Percentiles rank a stretch among this genome's conserved stretches.
Evolutionary conservation across 1,284 basidiomycete genomes (phyloP).

Genomic region (Sutorius eximius): DNA sequence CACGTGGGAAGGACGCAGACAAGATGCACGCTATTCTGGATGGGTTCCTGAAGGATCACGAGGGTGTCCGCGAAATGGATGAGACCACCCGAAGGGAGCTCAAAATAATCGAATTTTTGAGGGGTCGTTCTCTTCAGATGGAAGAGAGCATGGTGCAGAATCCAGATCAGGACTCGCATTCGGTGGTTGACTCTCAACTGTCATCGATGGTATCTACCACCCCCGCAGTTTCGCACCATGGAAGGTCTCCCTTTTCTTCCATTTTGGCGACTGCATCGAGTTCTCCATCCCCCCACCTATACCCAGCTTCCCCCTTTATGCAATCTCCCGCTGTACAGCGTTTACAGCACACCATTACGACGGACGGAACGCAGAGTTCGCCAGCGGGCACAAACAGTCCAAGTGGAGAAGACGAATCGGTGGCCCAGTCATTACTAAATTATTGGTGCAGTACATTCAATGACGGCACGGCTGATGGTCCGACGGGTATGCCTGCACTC

Average conservation of each 20-base stretch:
- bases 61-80: slow-evolving; percentile 67
- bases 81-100: slow-evolving; percentile 78
- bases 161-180: slow-evolving; percentile 21
- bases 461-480: slow-evolving; percentile 57
- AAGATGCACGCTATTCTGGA: slow-evolving; percentile 78
- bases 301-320: slow-evolving; percentile 36
- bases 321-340: slow-evolving; percentile 62
- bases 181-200: slow-evolving; percentile 41
- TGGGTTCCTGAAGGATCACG: slow-evolving; percentile 71
- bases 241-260: slow-evolving; percentile 39
- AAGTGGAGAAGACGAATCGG: slow-evolving; percentile 67
- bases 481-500: slow-evolving; percentile 47
- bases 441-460: slow-evolving; percentile 79
- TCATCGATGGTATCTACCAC: slow-evolving; percentile 46
- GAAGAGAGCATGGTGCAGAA: slow-evolving; percentile 37
- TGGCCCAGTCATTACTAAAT: slow-evolving; percentile 73
- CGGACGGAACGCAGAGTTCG: slow-evolving; percentile 47
- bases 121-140: slow-evolving; percentile 58
- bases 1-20: slow-evolving; percentile 62
- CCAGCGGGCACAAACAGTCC: slow-evolving; percentile 65
- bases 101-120: slow-evolving; percentile 78
- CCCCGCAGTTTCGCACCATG: slow-evolving; percentile 23
- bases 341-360: slow-evolving; percentile 49
- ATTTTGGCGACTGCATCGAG: slow-evolving; percentile 33
- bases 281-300: slow-evolving; percentile 29